Conservation (phyloP, 192 early-diverging fungal genomes). For the Gaertneriomyces sp. region DNA sequence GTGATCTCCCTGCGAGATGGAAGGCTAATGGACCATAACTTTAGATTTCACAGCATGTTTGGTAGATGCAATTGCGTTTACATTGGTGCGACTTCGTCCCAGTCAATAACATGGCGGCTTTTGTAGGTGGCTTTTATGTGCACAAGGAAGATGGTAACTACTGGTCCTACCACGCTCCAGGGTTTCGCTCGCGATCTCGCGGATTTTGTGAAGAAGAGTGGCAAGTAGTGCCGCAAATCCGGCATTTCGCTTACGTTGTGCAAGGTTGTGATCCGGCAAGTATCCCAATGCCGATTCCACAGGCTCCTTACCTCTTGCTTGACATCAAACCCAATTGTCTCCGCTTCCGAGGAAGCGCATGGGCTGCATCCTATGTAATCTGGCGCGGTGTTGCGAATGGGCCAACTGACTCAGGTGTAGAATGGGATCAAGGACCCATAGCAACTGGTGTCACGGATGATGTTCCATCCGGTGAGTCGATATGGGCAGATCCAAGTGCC, state of each 20-base stretch:
- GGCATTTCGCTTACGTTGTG: slow-evolving; percentile 8
- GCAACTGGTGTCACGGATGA: slow-evolving; percentile 11
- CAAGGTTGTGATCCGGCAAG: background rate
- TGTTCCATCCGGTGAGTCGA: slow-evolving; percentile 11
- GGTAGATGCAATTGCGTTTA: background rate
- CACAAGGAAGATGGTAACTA: slow-evolving; percentile 31
- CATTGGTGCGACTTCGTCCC: too few species aligned
- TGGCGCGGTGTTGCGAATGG: slow-evolving; percentile 5
- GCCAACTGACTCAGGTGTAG: background rate
- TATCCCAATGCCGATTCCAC: slow-evolving; percentile 9
- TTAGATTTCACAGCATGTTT: slow-evolving; percentile 13
- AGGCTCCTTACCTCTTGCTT: slow-evolving; percentile 7
- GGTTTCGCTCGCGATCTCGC: slow-evolving; percentile 15
- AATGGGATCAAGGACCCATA: slow-evolving; percentile 12
- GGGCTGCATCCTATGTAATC: slow-evolving; percentile 19
- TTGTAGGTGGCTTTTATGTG: slow-evolving; percentile 41
- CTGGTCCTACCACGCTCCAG: slow-evolving; percentile 28
- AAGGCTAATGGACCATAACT: background rate
- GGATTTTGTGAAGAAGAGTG: slow-evolving; percentile 20
- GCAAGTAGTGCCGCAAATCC: slow-evolving; percentile 7
- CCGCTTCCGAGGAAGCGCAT: slow-evolving; percentile 19
- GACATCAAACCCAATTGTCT: slow-evolving; percentile 6
- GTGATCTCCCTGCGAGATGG: too few species aligned
- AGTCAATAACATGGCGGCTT: background rate
- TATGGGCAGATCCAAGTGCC: slow-evolving; percentile 19